Percentiles rank a stretch among this genome's conserved stretches.
phyloP scores from a whole-genome alignment of 106 monocot genomes.

The Iris macrosiphon region DNA sequence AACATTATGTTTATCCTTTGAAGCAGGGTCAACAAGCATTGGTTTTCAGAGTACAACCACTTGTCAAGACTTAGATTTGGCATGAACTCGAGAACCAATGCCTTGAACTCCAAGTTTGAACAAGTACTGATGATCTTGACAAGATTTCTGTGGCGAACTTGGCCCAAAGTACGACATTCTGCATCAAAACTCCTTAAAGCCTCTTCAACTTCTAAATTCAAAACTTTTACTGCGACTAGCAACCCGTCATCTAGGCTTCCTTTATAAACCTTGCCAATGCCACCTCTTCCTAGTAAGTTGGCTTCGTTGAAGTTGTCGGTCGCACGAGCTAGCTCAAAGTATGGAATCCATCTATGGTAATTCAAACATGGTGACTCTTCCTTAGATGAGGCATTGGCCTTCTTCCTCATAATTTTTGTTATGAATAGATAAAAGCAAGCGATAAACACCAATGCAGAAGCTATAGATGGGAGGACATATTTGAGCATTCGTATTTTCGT shows the following conservation, averaged over 20 bases:
- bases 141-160: not conserved
- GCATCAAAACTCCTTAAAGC: conserved; percentile 1
- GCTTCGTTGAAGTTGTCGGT: not conserved
- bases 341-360: not conserved
- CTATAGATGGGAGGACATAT: not conserved
- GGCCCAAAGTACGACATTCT: not conserved
- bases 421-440: not conserved
- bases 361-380: too few species aligned
- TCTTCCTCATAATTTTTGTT: not conserved
- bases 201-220: not conserved
- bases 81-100: too few species aligned
- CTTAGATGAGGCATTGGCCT: too few species aligned
- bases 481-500: too few species aligned
- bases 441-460: too few species aligned
- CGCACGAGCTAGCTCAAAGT: conserved; percentile 4
- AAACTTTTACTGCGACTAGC: not conserved
- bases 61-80: too few species aligned
- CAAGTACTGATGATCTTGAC: too few species aligned
- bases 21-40: too few species aligned
- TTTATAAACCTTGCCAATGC: not conserved
- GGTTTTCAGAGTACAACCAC: too few species aligned
- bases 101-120: too few species aligned
- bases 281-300: not conserved
- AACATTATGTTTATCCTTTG: too few species aligned
- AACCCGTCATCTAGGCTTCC: not conserved